Evolutionary conservation across 1,284 basidiomycete species (phyloP), one percentile per base, ranked within the genome.

Genomic region (Malassezia japonica): DNA sequence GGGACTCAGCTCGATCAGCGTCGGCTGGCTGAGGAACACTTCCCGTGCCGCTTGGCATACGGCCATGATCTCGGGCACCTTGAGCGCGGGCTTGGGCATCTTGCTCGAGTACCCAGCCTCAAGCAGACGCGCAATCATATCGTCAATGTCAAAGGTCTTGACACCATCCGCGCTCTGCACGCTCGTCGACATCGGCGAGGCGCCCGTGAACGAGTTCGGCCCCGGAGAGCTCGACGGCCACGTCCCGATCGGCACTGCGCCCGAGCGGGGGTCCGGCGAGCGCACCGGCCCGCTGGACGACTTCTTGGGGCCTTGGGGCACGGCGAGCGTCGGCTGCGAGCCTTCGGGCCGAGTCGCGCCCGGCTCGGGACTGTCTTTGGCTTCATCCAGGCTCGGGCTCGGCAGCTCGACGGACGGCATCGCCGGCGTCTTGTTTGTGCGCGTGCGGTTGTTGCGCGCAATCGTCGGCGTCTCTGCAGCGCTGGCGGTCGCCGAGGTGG

Each of bases 81-180:
- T 98, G 61, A 98, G 79, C 70, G 95, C 82, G 21, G 87, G 87
- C 76, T 96, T 98, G 78, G 85, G 88, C 65, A 96, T 86, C 79
- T 98, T 98, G 74, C 90, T 90, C 15, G 87, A 87, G 75, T 98
- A 99, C 5, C 94, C 94, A 2, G 95, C 89, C 65, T 98, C 92
- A 62, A 99, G 79, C 46, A 99, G 80, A 42, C 92, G 82, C 70
- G 86, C 83, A 69, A 99, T 98, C 87, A 98, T 96, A 75, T 95
- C 92, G 76, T 98, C 94, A 56, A 98, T 84, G 74, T 99, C 94
- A 64, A 96, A 80, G 44, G 82, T 76, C 38, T 62, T 57, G 32
- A 68, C 67, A 32, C 49, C 61, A 15, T 48, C 56, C 4, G 54
- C 44, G 16, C 48, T 47, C 35, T 56, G 53, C 6, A 61, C 25